Base-by-base conservation (phyloP, 1,284 basidiomycete species). In the Pseudozyma pruni region DNA sequence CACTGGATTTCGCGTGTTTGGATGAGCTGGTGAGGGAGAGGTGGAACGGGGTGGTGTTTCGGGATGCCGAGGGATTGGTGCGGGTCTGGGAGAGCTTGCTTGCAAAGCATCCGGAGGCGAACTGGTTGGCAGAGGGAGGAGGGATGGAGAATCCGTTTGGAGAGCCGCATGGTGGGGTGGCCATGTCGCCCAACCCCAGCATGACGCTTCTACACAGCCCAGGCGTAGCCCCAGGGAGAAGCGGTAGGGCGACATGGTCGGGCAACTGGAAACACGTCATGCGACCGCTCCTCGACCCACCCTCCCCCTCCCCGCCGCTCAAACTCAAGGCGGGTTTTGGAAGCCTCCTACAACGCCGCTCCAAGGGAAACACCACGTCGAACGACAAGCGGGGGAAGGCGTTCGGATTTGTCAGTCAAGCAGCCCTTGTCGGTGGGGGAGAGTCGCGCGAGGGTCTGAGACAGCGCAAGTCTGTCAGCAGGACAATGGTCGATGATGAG, bases 1-100 rank as follows among this genome's bases (percentile, higher is more conserved):
- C 96, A 0, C 86, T 94, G 8, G 86, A 90, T 39, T 99, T 97
- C 80, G 85, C 86, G 34, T 96, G 94, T 81, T 85, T 99, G 27
- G 83, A 87, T 54, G 95, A 98, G 83, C 87, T 98, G 17, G 91
- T 98, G 13, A 88, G 89, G 72, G 87, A 93, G 50, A 89, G 90
- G 3, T 83, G 87, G 71, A 98, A 97, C 76, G 94, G 94, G 0
- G 86, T 89, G 9, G 84, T 91, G 2, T 98, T 98, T 83, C 83
- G 86, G 49, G 86, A 87, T 46, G 88, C 90, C 0, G 82, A 84
- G 17, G 87, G 93, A 70, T 85, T 98, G 20, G 89, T 90, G 0
- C 76, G 85, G 19, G 90, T 92, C 70, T 80, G 97, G 14, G 87
- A 90, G 52, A 64, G 64, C 25, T 32, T 79, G 39, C 47, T 78